Evolutionary conservation across 306 rosid genomes (phyloP), one percentile per base, ranked within the genome.

Genomic region (Rubus idaeus): DNA sequence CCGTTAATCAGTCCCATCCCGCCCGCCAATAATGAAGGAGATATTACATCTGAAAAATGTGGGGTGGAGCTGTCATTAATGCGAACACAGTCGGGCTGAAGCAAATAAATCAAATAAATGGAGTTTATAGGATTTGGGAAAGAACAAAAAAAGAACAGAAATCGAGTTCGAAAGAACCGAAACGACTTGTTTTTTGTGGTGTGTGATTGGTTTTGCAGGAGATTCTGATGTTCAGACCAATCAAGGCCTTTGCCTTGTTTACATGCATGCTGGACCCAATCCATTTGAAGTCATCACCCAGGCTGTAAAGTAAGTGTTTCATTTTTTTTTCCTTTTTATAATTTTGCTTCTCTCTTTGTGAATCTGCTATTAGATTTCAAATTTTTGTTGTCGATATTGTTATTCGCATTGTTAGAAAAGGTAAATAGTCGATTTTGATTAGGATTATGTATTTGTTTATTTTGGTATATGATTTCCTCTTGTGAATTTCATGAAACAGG

Each of bases 261-360:
- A 91, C 87, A 80, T 96, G 90, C 99, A 96, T 85, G 94, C 97
- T 80, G 99, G 99, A 74, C 88, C 93, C 20, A 85, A 92, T 82
- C 98, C 99, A 57, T 96, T 92, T 86, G 98, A 89, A 86, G 98
- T 91, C 73, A 88, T 92, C 85, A 87, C 74, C 76, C 92, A 96
- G 73, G 91, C 97, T 68, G 94, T 92, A 58, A 90, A 89, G 99
- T 92, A 84, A 86, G 97, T 45, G 75, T 66, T 72, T 11, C 6
- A 66, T 21, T 21, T 62, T 12, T n/a, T n/a, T 60, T 1, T 7
- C 4, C 8, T 51, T 46, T 55, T 10, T 18, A 10, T 55, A 21
- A 12, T 8, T 50, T 70, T 35, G 5, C 18, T 40, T 23, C 41
- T 4, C 3, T 17, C 14, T 10, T 37, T 73, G 14, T 55, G 18